Percentiles rank a stretch among this genome's conserved stretches.
These are phyloP conservation scores for Arthrobotrys sphaeroides DNA, from an alignment of 2,329 filamentous ascomycete species.

Conservation along the genomic window DNA sequence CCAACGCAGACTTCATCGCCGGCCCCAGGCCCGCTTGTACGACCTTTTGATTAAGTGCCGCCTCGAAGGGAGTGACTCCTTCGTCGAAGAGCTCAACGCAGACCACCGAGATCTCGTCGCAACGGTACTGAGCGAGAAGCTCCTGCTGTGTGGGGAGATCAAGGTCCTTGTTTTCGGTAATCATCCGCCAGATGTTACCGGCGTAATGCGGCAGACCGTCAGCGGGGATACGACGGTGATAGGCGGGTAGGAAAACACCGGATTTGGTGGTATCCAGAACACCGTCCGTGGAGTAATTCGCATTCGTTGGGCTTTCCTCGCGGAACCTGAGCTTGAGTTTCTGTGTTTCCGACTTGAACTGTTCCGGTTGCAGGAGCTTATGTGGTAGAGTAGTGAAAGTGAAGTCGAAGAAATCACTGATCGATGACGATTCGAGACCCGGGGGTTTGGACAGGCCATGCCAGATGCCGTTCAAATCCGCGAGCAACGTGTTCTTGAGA, in stretches of 20 bases:
- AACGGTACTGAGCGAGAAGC: slow-evolving; percentile 93
- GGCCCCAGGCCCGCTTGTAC: slow-evolving; percentile 79
- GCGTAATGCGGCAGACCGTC: slow-evolving; percentile 97
- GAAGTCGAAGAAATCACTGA: slow-evolving; percentile 98
- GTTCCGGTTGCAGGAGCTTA: slow-evolving; percentile 93
- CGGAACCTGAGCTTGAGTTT: slow-evolving; percentile 83
- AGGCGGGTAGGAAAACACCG: slow-evolving; percentile 88
- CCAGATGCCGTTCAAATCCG: slow-evolving; percentile 93
- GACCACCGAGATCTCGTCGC: slow-evolving; percentile 93
- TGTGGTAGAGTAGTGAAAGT: slow-evolving; percentile 94
- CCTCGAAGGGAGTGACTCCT: slow-evolving; percentile 82
- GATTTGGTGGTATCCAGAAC: slow-evolving; percentile 39
- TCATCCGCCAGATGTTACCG: slow-evolving; percentile 96
- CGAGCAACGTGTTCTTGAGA: slow-evolving; percentile 86
- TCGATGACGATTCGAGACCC: slow-evolving; percentile 85
- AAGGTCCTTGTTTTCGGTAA: slow-evolving; percentile 97
- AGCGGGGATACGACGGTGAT: slow-evolving; percentile 93
- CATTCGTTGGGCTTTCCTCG: slow-evolving; percentile 74
- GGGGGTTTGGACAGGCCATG: slow-evolving; percentile 87
- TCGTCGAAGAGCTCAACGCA: slow-evolving; percentile 85
- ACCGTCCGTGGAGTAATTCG: slow-evolving; percentile 64
- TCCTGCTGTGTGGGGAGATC: slow-evolving; percentile 97
- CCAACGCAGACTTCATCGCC: slow-evolving; percentile 76
- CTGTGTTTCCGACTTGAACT: slow-evolving; percentile 82
- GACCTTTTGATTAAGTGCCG: slow-evolving; percentile 75